These are phyloP conservation scores for Fusarium algeriense DNA, from an alignment of 2,329 filamentous ascomycete species.

Conservation along the genomic window DNA sequence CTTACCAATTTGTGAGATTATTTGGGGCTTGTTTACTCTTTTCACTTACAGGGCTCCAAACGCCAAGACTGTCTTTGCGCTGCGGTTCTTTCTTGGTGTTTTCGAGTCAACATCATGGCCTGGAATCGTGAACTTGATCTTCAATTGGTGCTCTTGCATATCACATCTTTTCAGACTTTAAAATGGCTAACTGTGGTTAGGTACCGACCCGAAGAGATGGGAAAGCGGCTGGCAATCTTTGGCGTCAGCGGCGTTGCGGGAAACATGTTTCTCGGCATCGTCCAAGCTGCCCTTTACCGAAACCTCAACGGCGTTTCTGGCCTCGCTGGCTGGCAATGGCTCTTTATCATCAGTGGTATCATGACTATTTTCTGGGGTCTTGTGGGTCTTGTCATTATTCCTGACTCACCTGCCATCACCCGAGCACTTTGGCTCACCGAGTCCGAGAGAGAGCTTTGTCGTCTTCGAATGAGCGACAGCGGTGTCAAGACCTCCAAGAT, in stretches of 20 bases:
- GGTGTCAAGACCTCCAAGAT: constrained; percentile 37
- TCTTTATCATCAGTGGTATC: constrained; percentile 37
- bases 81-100: constrained; percentile 41
- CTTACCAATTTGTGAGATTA: constrained; percentile 36
- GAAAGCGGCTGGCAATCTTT: constrained; percentile 42
- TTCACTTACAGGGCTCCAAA: constrained; percentile 37
- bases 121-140: constrained; percentile 39
- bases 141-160: constrained; percentile 32
- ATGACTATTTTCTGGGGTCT: constrained; percentile 43
- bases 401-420: constrained; percentile 40
- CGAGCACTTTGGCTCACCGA: constrained; percentile 31
- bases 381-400: constrained; percentile 35
- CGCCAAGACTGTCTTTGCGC: constrained; percentile 27
- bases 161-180: fast-evolving
- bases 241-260: constrained; percentile 42
- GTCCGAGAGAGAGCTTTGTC: constrained; percentile 25
- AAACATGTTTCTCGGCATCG: constrained; percentile 44
- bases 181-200: background rate
- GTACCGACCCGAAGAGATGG: constrained; percentile 39
- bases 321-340: constrained; percentile 43
- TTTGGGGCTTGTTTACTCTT: constrained; percentile 40
- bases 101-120: constrained; percentile 45
- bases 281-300: constrained; percentile 38
- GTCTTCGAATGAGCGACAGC: constrained; percentile 32
- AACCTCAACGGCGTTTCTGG: constrained; percentile 40